Conservation (phyloP, 495 filamentous ascomycete genomes). For the Jackrogersella multiformis region DNA sequence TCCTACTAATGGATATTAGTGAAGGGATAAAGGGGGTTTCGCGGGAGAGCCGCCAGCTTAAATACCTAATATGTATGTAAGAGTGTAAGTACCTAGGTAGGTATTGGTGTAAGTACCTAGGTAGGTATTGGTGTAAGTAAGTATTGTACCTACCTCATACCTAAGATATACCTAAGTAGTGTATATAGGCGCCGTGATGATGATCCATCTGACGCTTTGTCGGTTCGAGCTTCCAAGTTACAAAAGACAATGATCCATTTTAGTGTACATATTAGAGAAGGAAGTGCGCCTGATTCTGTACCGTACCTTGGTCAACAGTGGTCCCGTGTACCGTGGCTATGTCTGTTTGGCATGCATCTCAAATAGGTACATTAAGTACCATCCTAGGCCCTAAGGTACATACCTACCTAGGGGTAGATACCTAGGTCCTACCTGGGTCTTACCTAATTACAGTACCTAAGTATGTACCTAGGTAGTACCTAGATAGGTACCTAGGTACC, state of each 20-base stretch:
- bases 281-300: background rate
- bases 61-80: constrained; percentile 10
- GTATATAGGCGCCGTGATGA: constrained; percentile 20
- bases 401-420: too few species aligned
- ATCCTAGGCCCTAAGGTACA: too few species aligned
- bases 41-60: constrained; percentile 34
- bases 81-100: background rate
- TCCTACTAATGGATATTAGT: constrained; percentile 4
- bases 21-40: constrained; percentile 33
- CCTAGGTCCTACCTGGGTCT: too few species aligned
- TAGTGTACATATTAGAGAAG: background rate
- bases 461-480: too few species aligned
- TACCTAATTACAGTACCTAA: too few species aligned
- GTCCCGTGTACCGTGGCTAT: constrained; percentile 40
- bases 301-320: constrained; percentile 31
- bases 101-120: too few species aligned
- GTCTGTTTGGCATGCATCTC: constrained; percentile 43
- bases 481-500: too few species aligned
- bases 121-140: too few species aligned
- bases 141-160: too few species aligned
- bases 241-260: background rate
- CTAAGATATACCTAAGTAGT: too few species aligned
- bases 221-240: constrained; percentile 34
- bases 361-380: too few species aligned
- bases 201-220: constrained; percentile 9